Base-by-base conservation (phyloP, 148 eudicot species). In the Nepenthes mirabilis region DNA sequence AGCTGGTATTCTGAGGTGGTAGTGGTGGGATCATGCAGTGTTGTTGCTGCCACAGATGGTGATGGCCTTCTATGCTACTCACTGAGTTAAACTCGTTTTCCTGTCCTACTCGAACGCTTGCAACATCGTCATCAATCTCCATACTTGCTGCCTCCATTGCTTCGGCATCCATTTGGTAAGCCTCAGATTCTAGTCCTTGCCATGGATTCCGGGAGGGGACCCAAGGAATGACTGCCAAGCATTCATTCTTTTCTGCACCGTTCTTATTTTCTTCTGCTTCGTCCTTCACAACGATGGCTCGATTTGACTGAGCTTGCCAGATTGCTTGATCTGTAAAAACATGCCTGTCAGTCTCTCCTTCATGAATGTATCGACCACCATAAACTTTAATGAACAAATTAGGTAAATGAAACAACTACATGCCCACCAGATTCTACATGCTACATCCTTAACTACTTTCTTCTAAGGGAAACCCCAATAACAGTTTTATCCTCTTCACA, bases 141-240 rank as follows among this genome's bases (percentile, higher is more conserved):
- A 91, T 91, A 12, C 68, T 59, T 55, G 72, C 57, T 35, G 37
- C 75, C 53, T 66, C 97, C 71, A 56, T 64, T 37, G 71, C 88
- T 65, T 88, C 83, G 43, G 77, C 70, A 11, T 85, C 97, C 95
- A 91, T 83, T 55, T 52, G 58, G 10, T 65, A 36, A 43, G 3
- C 55, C 2, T 55, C 58, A 11, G 11, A 11, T 50, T 63, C 70
- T 4, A 63, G 60, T 47, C 65, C 58, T 56, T 69, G 65, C 52
- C 65, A 60, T 9, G 51, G 7, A 34, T 58, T 65, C 69, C 76
- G 79, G 32, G 84, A 60, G 1, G 87, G 82, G 45, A 75, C 76
- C 94, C 94, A 91, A 0, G 96, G 98, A 37, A 91, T 82, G 62
- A 91, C 83, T 7, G 98, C 96, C 56, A 77, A 69, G 67, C 84